phyloP scores from a whole-genome alignment of 2,329 filamentous ascomycete species.

The Fusarium abutilonis region DNA sequence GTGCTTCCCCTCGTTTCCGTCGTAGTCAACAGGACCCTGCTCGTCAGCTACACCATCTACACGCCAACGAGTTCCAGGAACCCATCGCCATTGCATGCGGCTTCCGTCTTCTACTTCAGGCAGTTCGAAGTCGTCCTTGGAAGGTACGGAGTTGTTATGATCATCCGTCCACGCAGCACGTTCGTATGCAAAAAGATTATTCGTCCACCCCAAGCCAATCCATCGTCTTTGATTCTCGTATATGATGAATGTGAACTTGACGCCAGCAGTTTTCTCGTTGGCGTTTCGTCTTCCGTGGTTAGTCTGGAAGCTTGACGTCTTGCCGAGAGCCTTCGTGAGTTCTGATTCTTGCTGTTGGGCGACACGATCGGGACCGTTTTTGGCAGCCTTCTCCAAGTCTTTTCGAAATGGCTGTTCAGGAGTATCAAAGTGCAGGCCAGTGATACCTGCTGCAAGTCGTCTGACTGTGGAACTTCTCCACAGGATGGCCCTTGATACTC shows the following conservation, averaged over 20 bases:
- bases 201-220: constrained; percentile 95
- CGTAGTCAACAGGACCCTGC: constrained; percentile 57
- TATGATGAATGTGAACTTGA: constrained; percentile 95
- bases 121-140: constrained; percentile 74
- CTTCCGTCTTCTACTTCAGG: constrained; percentile 70
- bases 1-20: constrained; percentile 69
- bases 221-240: constrained; percentile 97
- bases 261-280: constrained; percentile 73
- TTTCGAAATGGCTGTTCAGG: constrained; percentile 51
- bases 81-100: constrained; percentile 76
- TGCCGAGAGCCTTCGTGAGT: constrained; percentile 56
- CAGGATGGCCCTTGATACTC: constrained; percentile 85
- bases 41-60: constrained; percentile 77
- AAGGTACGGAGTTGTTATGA: constrained; percentile 81
- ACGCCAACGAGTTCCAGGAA: constrained; percentile 83
- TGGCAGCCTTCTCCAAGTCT: constrained; percentile 42
- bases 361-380: constrained; percentile 33
- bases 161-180: constrained; percentile 94
- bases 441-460: constrained; percentile 74
- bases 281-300: constrained; percentile 46
- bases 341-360: constrained; percentile 53
- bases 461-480: constrained; percentile 88
- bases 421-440: constrained; percentile 78
- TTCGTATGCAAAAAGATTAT: constrained; percentile 89
- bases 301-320: constrained; percentile 42